Evolutionary conservation across 169 alveolate genomes (phyloP).

Genomic region (Plasmodium relictum): DNA sequence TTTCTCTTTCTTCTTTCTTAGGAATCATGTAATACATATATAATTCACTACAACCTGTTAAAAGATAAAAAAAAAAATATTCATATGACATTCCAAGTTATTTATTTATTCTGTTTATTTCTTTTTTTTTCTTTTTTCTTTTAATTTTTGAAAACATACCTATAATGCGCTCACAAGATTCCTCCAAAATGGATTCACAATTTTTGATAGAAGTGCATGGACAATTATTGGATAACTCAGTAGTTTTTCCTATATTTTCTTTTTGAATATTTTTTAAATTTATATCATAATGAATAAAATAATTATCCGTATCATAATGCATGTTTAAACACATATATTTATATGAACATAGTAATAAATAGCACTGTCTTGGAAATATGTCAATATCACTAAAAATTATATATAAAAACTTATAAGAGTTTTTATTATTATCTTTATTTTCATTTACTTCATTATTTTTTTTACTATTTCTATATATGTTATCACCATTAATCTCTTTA

Average conservation of each 20-base stretch:
- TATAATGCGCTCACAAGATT: conserved; percentile 58
- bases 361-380: conserved; percentile 88
- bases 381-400: conserved; percentile 87
- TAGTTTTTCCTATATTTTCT: conserved; percentile 54
- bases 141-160: conserved; percentile 11
- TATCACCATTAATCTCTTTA: not conserved
- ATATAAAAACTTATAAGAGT: conserved; percentile 79
- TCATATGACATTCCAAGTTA: not conserved
- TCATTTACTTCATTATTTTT: not conserved
- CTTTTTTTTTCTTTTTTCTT: conserved; percentile 4
- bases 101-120: not conserved
- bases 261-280: conserved; percentile 47
- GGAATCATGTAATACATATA: conserved; percentile 89
- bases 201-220: conserved; percentile 19
- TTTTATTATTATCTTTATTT: conserved; percentile 4
- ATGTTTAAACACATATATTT: conserved; percentile 88
- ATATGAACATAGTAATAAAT: conserved; percentile 83
- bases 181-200: conserved; percentile 9
- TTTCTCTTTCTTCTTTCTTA: conserved; percentile 81
- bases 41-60: conserved; percentile 85
- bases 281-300: conserved; percentile 34
- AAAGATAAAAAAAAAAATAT: not conserved
- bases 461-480: not conserved
- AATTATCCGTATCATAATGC: conserved; percentile 81
- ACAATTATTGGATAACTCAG: conserved; percentile 51